Conservation (phyloP, 495 filamentous ascomycete genomes). For the Trichoderma asperelloides region DNA sequence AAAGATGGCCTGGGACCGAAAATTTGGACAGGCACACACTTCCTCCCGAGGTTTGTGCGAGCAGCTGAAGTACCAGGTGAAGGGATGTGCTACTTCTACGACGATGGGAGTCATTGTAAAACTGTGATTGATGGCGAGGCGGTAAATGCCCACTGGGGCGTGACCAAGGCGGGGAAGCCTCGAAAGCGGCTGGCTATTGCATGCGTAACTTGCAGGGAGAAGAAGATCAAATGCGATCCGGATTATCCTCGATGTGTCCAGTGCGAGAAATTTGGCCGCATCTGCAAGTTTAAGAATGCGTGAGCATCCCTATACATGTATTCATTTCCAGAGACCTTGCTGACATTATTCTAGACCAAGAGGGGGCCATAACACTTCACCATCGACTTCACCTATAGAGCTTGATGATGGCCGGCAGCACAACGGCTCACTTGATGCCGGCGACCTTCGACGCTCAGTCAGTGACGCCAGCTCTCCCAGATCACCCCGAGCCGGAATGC, state of each 20-base stretch:
- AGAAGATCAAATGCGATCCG: slow-evolving; percentile 95
- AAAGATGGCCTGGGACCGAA: slow-evolving; percentile 50
- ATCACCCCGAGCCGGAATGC: slow-evolving; percentile 32
- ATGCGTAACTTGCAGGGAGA: slow-evolving; percentile 83
- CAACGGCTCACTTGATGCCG: slow-evolving; percentile 13
- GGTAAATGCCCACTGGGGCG: slow-evolving; percentile 86
- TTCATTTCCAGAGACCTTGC: slow-evolving; percentile 1
- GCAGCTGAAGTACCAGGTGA: slow-evolving; percentile 62
- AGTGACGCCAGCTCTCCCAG: slow-evolving; percentile 35
- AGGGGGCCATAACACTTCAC: slow-evolving; percentile 45
- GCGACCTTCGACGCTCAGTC: slow-evolving; percentile 21
- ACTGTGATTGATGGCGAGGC: slow-evolving; percentile 75
- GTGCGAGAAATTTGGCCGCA: slow-evolving; percentile 78
- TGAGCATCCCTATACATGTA: slow-evolving; percentile 40
- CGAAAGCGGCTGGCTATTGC: slow-evolving; percentile 83
- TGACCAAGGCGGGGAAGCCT: slow-evolving; percentile 87
- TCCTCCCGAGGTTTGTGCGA: slow-evolving; percentile 49
- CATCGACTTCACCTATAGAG: slow-evolving; percentile 41
- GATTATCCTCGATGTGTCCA: slow-evolving; percentile 78
- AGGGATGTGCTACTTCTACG: slow-evolving; percentile 78
- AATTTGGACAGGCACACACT: slow-evolving; percentile 54
- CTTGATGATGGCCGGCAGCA: slow-evolving; percentile 34
- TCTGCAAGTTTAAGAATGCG: slow-evolving; percentile 83
- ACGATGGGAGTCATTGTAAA: slow-evolving; percentile 75
- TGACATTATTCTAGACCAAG: slow-evolving; percentile 34